A percentile compares a stretch with the other conserved stretches of the same genome.
Conservation (phyloP, 2,329 filamentous ascomycete genomes). For the Penicillium sp. region DNA sequence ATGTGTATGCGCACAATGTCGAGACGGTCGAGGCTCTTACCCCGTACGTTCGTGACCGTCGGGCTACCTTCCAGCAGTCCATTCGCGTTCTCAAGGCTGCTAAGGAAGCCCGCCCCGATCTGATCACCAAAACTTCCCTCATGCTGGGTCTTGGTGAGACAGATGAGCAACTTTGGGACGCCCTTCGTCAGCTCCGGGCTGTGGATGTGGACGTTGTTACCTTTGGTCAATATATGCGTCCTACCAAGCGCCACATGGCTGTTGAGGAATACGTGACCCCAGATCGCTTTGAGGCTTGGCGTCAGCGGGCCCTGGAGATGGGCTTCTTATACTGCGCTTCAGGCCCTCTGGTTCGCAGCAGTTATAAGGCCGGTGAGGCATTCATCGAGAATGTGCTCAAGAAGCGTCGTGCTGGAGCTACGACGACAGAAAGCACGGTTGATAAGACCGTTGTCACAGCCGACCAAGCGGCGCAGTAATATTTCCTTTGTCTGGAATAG, state of each 20-base stretch:
- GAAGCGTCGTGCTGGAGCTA: slow-evolving; percentile 62
- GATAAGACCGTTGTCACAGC: slow-evolving; percentile 28
- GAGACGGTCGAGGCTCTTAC: slow-evolving; percentile 93
- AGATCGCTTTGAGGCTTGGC: slow-evolving; percentile 88
- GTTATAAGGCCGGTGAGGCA: slow-evolving; percentile 96
- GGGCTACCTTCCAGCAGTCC: slow-evolving; percentile 87
- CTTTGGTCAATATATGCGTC: slow-evolving; percentile 99
- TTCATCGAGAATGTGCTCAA: slow-evolving; percentile 98
- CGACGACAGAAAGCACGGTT: slow-evolving; percentile 30
- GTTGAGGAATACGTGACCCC: slow-evolving; percentile 95
- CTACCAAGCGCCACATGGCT: slow-evolving; percentile 96
- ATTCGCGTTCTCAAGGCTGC: slow-evolving; percentile 78
- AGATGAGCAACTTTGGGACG: slow-evolving; percentile 80
- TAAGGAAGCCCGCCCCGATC: slow-evolving; percentile 73
- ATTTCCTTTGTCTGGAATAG: slow-evolving; percentile 3
- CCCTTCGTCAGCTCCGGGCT: slow-evolving; percentile 77
- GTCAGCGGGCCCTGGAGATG: slow-evolving; percentile 85
- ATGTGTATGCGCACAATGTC: slow-evolving; percentile 96
- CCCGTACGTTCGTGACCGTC: slow-evolving; percentile 83
- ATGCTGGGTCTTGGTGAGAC: slow-evolving; percentile 96
- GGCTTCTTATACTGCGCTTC: slow-evolving; percentile 97
- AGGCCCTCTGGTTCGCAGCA: slow-evolving; percentile 88
- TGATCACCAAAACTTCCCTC: slow-evolving; percentile 98
- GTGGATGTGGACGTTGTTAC: slow-evolving; percentile 91
- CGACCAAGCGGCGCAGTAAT: slow-evolving; percentile 35